These are phyloP conservation scores for Cadophora malorum DNA, from an alignment of 2,329 filamentous ascomycete species.

Conservation along the genomic window DNA sequence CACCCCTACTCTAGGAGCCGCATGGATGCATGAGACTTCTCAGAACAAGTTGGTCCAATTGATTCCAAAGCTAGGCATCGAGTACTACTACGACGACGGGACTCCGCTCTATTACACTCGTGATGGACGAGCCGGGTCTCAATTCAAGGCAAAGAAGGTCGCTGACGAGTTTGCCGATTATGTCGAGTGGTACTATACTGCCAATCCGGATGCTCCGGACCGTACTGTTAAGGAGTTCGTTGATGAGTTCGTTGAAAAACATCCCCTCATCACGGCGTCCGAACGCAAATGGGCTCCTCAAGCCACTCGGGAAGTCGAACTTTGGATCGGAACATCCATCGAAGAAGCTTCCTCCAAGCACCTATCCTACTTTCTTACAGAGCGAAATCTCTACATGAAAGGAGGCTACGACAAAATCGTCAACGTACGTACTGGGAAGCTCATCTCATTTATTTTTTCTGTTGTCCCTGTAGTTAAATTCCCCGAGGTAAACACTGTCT, in stretches of 20 bases:
- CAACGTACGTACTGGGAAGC: conserved; percentile 28
- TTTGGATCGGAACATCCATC: conserved; percentile 52
- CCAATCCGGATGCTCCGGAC: conserved; percentile 50
- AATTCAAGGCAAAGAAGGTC: conserved; percentile 55
- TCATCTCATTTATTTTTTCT: too few relatives aligned
- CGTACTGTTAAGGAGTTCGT: conserved; percentile 49
- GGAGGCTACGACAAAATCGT: conserved; percentile 53
- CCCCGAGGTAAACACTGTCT: too few relatives aligned
- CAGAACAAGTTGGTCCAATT: conserved; percentile 53
- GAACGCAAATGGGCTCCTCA: conserved; percentile 53
- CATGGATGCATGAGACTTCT: conserved; percentile 54
- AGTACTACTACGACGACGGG: conserved; percentile 54
- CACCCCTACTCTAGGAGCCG: conserved; percentile 46
- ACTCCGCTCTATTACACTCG: conserved; percentile 51
- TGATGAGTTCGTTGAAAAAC: conserved; percentile 49
- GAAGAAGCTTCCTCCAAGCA: conserved; percentile 51
- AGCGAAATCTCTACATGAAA: conserved; percentile 54
- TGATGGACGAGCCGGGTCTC: conserved; percentile 50
- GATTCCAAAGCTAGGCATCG: conserved; percentile 50
- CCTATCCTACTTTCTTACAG: conserved; percentile 51
- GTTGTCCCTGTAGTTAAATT: too few relatives aligned
- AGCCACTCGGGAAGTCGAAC: conserved; percentile 51
- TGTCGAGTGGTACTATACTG: conserved; percentile 50
- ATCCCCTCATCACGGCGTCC: conserved; percentile 50
- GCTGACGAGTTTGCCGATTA: conserved; percentile 53